These are phyloP conservation scores for Fusarium albidum DNA, from an alignment of 2,329 filamentous ascomycete genomes.

Conservation along the genomic window DNA sequence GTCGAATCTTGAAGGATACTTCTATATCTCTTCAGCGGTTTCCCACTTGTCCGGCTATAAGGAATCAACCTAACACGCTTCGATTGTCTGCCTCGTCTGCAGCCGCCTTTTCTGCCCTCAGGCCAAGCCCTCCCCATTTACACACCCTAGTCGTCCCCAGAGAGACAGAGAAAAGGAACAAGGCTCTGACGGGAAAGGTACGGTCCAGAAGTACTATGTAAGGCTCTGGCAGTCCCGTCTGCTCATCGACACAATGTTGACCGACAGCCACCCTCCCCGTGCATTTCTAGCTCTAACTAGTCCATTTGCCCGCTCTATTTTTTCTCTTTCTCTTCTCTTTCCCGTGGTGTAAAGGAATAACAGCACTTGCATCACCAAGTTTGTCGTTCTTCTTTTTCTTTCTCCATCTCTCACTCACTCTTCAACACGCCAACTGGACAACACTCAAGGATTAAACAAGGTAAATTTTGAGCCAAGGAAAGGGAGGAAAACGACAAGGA, in stretches of 20 bases:
- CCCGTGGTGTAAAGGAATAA: constrained; percentile 18
- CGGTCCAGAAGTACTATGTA: constrained; percentile 17
- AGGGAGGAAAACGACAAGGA: neutral
- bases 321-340: neutral
- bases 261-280: neutral
- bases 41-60: too few relatives aligned
- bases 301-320: constrained; percentile 3
- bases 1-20: too few relatives aligned
- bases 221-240: constrained; percentile 17
- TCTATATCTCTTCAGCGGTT: too few relatives aligned
- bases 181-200: constrained; percentile 24
- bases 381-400: too few relatives aligned
- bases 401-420: too few relatives aligned
- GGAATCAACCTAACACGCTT: neutral
- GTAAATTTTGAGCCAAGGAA: neutral
- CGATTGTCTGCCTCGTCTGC: constrained; percentile 21
- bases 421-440: neutral
- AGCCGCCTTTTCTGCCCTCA: constrained; percentile 7
- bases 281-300: neutral
- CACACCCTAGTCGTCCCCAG: neutral
- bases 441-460: neutral
- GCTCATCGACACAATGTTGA: neutral
- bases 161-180: neutral
- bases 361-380: constrained; percentile 26
- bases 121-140: constrained; percentile 2